A percentile compares a stretch with the other conserved stretches of the same genome.
These are phyloP conservation scores for Fusarium begoniae DNA, from an alignment of 2,329 filamentous ascomycete species.

Conservation along the genomic window DNA sequence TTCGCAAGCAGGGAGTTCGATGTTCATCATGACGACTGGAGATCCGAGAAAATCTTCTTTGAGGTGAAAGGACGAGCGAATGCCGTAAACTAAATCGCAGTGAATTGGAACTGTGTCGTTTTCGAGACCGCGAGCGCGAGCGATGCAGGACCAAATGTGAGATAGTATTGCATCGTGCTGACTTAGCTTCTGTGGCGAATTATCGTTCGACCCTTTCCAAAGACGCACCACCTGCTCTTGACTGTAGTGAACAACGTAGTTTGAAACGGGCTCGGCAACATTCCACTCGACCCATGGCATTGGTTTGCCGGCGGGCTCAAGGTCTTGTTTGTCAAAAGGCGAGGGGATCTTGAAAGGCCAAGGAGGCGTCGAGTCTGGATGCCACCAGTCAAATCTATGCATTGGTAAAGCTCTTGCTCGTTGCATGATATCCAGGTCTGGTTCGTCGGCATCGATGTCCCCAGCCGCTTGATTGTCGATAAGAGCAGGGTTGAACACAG, in stretches of 20 bases:
- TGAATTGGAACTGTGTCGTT: slow-evolving; percentile 16
- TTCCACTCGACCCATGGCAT: slow-evolving; percentile 44
- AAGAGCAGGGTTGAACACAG: slow-evolving; percentile 11
- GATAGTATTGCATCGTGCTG: slow-evolving; percentile 38
- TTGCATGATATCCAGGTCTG: slow-evolving; percentile 10
- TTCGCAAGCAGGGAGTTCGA: slow-evolving; percentile 21
- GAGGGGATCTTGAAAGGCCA: slow-evolving; percentile 14
- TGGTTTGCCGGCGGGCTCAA: slow-evolving; percentile 2
- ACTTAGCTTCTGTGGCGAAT: slow-evolving; percentile 11
- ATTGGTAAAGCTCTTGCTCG: slow-evolving; percentile 23
- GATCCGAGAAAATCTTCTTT: slow-evolving; percentile 31
- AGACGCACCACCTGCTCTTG: slow-evolving; percentile 23
- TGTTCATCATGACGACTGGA: slow-evolving; percentile 38
- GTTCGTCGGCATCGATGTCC: slow-evolving; percentile 20
- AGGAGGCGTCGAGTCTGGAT: slow-evolving; percentile 2
- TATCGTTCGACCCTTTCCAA: not conserved
- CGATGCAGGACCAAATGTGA: slow-evolving; percentile 42
- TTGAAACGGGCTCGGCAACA: slow-evolving; percentile 24
- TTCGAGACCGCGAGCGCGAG: slow-evolving; percentile 26
- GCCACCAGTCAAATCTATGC: slow-evolving; percentile 43
- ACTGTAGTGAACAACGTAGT: slow-evolving; percentile 35
- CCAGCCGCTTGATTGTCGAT: slow-evolving; percentile 31
- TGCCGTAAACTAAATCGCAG: slow-evolving; percentile 37
- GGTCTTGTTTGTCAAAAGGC: slow-evolving; percentile 1
- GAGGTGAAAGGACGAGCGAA: slow-evolving; percentile 23